phyloP scores from a whole-genome alignment of 75 land plant genomes.

The Pinus taeda region DNA sequence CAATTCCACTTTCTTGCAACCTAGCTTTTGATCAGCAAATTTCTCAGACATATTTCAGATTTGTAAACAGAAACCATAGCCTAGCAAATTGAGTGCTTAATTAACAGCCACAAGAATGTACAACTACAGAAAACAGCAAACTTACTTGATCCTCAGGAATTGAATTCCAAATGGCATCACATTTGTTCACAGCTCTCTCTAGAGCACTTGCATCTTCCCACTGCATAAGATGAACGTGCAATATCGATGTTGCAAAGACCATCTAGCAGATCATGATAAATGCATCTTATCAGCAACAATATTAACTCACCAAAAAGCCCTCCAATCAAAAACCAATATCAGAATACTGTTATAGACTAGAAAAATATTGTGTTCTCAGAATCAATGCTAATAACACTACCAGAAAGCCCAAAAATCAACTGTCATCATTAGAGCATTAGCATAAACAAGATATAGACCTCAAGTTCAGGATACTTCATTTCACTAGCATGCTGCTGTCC shows the following conservation, averaged over 20 bases:
- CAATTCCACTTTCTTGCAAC: not conserved
- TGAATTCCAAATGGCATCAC: conserved; percentile 60
- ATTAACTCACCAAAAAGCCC: too few species aligned
- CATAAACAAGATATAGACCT: conserved; percentile 34
- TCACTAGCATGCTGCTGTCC: conserved; percentile 58
- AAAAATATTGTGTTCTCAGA: not conserved
- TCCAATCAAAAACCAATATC: too few species aligned
- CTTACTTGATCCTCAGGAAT: conserved; percentile 60
- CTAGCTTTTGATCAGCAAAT: not conserved
- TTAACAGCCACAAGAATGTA: not conserved
- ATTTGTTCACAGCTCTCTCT: conserved; percentile 40
- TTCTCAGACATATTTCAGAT: not conserved
- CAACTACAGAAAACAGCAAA: not conserved
- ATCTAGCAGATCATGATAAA: conserved; percentile 31
- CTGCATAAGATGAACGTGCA: conserved; percentile 88
- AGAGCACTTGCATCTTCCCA: conserved; percentile 66
- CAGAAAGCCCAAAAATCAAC: not conserved
- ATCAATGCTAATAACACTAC: not conserved
- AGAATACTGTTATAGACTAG: too few species aligned
- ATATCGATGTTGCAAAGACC: conserved; percentile 80
- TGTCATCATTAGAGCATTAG: not conserved
- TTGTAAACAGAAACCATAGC: not conserved
- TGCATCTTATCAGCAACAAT: not conserved
- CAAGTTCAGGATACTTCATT: conserved; percentile 51
- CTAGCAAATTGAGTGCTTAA: not conserved